Base-by-base conservation (phyloP, 2,329 filamentous ascomycete genomes). In the Thielaviopsis euricoi region DNA sequence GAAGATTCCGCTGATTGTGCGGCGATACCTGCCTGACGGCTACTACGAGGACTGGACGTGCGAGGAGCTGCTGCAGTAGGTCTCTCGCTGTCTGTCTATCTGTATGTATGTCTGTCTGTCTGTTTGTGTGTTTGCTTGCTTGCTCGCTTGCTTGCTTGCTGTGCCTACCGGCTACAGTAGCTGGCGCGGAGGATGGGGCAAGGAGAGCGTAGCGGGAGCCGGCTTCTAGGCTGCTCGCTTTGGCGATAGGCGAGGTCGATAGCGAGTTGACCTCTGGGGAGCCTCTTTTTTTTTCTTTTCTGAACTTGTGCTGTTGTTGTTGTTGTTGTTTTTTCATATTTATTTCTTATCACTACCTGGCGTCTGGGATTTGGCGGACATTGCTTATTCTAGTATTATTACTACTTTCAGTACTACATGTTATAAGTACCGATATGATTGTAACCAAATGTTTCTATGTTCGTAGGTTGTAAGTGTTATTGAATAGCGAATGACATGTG, bases 31-130 rank as follows among this genome's bases (percentile, higher is more conserved):
- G 69, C 93, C 93, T 22, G 93, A 98, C 74, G 93, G 93, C 75
- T 95, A 82, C 75, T 97, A 97, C 72, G 93, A 98, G 78, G 93
- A 98, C 71, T 98, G 93, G 93, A 95, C 90, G 40, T 96, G 90
- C 73, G 93, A 97, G 73, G 93, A 98, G 73, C 77, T 97, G 63
- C 79, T 95, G 58, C 79, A 81, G 70, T 82, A 70, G 66, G 23
- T 52, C 46, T 49, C 19, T 33, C n/a, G 21, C 21, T 53, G 9
- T n/a, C n/a, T 52, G 33, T 50, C n/a, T n/a, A n/a, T n/a, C n/a
- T n/a, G n/a, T n/a, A n/a, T n/a, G n/a, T n/a, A n/a, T n/a, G n/a
- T n/a, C n/a, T n/a, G n/a, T n/a, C n/a, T n/a, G n/a, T n/a, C n/a
- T n/a, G 10, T 17, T 25, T 52, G 15, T 52, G 26, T 29, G 12